A percentile compares a stretch with the other conserved stretches of the same genome.
phyloP scores from a whole-genome alignment of 2,329 filamentous ascomycete species.

The Colletotrichum sp. region DNA sequence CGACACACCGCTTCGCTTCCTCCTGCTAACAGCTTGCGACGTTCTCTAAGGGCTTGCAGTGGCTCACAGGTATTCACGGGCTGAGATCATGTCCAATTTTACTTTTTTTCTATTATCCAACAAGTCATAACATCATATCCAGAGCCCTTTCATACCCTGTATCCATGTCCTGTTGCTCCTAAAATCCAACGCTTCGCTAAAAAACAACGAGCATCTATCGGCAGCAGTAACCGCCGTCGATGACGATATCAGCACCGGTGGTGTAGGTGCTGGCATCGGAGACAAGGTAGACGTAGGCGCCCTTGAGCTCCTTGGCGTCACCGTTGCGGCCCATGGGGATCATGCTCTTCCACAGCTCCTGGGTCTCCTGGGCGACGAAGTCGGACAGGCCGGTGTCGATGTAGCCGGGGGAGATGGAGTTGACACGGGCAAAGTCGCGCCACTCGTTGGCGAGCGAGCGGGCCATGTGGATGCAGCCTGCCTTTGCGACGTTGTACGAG shows the following conservation, averaged over 20 bases:
- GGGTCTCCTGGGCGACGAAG: conserved; percentile 69
- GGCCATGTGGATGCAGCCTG: conserved; percentile 55
- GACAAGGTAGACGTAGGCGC: conserved; percentile 78
- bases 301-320: conserved; percentile 73
- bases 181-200: not conserved
- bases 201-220: conserved; percentile 36
- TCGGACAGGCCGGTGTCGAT: conserved; percentile 71
- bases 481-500: conserved; percentile 70
- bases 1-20: not conserved
- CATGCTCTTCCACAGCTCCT: conserved; percentile 76
- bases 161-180: not conserved
- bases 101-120: not conserved
- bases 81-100: not conserved
- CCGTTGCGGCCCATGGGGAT: conserved; percentile 77
- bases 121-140: conserved; percentile 15
- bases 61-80: not conserved
- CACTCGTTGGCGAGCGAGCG: conserved; percentile 65
- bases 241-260: conserved; percentile 72
- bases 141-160: not conserved
- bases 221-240: conserved; percentile 72
- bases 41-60: not conserved
- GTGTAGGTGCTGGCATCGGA: conserved; percentile 79
- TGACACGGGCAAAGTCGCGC: conserved; percentile 70
- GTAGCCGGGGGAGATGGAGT: conserved; percentile 71
- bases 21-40: not conserved